Base-by-base conservation (phyloP, 2,329 filamentous ascomycete species). In the Colletotrichum incanum region DNA sequence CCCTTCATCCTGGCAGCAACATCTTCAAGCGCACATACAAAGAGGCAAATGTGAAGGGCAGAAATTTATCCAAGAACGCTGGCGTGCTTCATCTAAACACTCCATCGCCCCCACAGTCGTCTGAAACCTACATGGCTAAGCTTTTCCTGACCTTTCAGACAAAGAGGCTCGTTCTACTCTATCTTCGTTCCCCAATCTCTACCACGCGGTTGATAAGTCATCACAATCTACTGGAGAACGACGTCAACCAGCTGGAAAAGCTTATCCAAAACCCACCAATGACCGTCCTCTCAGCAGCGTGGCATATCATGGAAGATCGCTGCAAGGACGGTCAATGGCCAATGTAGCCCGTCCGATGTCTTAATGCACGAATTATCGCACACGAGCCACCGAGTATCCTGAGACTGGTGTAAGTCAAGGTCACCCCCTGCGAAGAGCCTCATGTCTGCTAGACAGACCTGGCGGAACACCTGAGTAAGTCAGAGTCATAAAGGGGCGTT, bases 31-130 rank as follows among this genome's bases (percentile, higher is more conserved):
- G 5, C 55, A 18, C 26, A 12, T 3, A 41, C 26, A 20, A n/a
- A 28, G 41, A 8, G 49, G 28, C n/a, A 28, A 26, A 26, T 2
- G 23, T 14, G 18, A 56, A 63, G 39, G 18, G 8, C 11, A 23
- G 20, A 28, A 43, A 67, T 62, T n/a, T 67, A 71, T 67, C 49
- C 64, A 41, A 71, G 43, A 34, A n/a, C 56, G 56, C 43, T 41
- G 49, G 64, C 37, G 63, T 34, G 68, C 68, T 56, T 71, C 64
- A 71, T n/a, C 41, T 71, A 67, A 34, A 67, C 23, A 20, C 14
- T 14, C 28, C 11, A 9, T 14, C 34, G 16, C 28, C n/a, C n/a
- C 45, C 20, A 6, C n/a, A 23, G 28, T 67, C 62, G 45, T 71
- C 55, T 54, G 62, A 67, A 71, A 60, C 58, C 26, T n/a, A 23